These are phyloP conservation scores for Triglochin maritima DNA, from an alignment of 106 monocot species.

Conservation along the genomic window DNA sequence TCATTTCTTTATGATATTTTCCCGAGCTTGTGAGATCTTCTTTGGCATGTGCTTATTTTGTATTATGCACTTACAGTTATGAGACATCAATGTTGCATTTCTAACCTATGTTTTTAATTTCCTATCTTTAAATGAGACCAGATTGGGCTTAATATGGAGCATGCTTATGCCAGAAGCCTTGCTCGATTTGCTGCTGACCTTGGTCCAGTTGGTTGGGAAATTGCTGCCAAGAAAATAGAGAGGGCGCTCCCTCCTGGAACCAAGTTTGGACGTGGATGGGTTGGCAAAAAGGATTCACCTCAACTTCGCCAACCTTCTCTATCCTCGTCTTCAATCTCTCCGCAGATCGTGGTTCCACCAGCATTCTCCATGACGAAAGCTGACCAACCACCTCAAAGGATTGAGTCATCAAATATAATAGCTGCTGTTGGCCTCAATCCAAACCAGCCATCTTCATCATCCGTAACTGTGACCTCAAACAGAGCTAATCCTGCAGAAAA, in stretches of 20 bases:
- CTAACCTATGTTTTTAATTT: neutral
- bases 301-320: slow-evolving; percentile 12
- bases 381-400: slow-evolving; percentile 8
- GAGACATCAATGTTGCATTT: too few species aligned
- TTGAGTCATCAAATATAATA: slow-evolving; percentile 7
- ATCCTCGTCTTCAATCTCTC: slow-evolving; percentile 7
- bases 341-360: slow-evolving; percentile 1
- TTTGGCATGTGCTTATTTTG: too few species aligned
- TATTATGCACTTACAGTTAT: too few species aligned
- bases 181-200: slow-evolving; percentile 75
- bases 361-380: neutral
- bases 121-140: slow-evolving; percentile 6
- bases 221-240: slow-evolving; percentile 49
- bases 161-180: slow-evolving; percentile 70
- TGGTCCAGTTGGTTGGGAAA: slow-evolving; percentile 61
- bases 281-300: slow-evolving; percentile 41
- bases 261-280: slow-evolving; percentile 78
- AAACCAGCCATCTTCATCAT: slow-evolving; percentile 1
- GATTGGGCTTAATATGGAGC: slow-evolving; percentile 64
- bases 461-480: slow-evolving; percentile 1
- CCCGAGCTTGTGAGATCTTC: too few species aligned
- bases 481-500: neutral
- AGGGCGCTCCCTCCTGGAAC: slow-evolving; percentile 51
- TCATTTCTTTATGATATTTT: too few species aligned
- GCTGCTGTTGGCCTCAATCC: neutral